Percentiles rank a stretch among this genome's conserved stretches.
Evolutionary conservation across 75 land plant genomes (phyloP).

Genomic region (Pinus albicaulis): DNA sequence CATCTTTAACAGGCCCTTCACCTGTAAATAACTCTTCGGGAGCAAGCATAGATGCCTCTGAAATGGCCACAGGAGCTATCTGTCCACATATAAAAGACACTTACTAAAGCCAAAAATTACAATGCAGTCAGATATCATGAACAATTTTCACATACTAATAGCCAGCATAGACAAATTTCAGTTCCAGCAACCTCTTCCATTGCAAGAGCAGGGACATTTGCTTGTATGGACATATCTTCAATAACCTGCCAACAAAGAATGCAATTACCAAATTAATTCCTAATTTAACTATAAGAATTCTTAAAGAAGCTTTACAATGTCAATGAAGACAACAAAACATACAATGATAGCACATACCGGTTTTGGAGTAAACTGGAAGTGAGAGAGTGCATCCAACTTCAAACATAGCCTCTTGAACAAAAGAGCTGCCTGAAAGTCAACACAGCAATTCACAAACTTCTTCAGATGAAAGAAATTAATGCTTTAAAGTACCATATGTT

Average conservation of each 20-base stretch:
- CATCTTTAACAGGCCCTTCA: slow-evolving; percentile 80
- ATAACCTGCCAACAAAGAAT: slow-evolving; percentile 55
- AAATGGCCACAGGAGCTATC: slow-evolving; percentile 94
- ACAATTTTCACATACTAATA: background rate
- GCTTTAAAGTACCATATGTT: background rate
- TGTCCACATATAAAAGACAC: slow-evolving; percentile 18
- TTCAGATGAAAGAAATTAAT: background rate
- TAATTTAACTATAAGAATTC: background rate
- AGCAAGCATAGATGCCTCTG: slow-evolving; percentile 98
- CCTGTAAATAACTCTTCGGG: slow-evolving; percentile 95
- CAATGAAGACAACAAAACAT: background rate
- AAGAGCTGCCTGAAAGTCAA: slow-evolving; percentile 58
- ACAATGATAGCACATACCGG: slow-evolving; percentile 57
- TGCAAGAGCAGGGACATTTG: slow-evolving; percentile 94
- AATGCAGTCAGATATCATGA: background rate
- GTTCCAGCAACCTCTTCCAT: slow-evolving; percentile 90
- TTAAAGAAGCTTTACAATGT: background rate
- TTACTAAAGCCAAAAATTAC: too few relatives aligned
- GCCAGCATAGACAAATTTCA: background rate
- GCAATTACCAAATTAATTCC: background rate
- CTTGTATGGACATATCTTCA: slow-evolving; percentile 91
- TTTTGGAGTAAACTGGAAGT: slow-evolving; percentile 97
- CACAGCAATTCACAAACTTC: background rate
- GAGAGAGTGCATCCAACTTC: slow-evolving; percentile 93
- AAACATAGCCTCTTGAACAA: slow-evolving; percentile 78